Base-by-base conservation (phyloP, 345 rosid genomes). In the Salix dunnii region DNA sequence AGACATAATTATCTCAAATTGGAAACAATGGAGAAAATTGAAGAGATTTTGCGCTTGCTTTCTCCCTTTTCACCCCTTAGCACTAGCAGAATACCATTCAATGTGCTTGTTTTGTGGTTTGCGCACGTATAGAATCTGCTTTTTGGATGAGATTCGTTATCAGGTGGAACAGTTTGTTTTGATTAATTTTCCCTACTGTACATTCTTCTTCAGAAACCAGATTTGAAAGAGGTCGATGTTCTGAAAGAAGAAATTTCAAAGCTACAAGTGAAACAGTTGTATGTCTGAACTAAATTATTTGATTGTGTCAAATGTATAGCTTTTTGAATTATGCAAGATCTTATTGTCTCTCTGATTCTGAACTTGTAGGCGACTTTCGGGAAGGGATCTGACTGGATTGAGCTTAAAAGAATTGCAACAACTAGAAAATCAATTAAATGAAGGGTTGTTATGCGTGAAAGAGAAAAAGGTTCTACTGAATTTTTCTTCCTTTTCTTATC, bases 261-360 rank as follows among this genome's bases (percentile, higher is more conserved):
- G 86, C 94, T 92, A 70, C 97, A 91, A 86, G 76, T 35, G 73
- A 89, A 87, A 80, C 93, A 92, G 78, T 80, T 78, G 99, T 95
- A 91, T 51, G 94, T 68, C 38, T 70, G 74, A 76, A 77, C 74
- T 75, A 38, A 53, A 35, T 70, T 71, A 66, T 61, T 71, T 70
- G 58, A 23, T 38, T 53, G 5, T 21, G 36, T 79, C 58, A 31
- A 3, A 7, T 51, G 7, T 66, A 33, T 33, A 49, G 38, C 42
- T 71, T 36, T 71, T 71, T 65, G 43, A 31, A 8, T 5, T n/a
- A 20, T 65, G 53, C 14, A 28, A 33, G 20, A 49, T 31, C 84
- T 51, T 65, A 46, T 72, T 60, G 31, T 40, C 13, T 21, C 35
- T 40, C 46, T 81, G 46, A 36, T 77, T 76, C 58, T 83, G 68